Conservation (phyloP, 257 asterid species). For the Fraxinus americana region DNA sequence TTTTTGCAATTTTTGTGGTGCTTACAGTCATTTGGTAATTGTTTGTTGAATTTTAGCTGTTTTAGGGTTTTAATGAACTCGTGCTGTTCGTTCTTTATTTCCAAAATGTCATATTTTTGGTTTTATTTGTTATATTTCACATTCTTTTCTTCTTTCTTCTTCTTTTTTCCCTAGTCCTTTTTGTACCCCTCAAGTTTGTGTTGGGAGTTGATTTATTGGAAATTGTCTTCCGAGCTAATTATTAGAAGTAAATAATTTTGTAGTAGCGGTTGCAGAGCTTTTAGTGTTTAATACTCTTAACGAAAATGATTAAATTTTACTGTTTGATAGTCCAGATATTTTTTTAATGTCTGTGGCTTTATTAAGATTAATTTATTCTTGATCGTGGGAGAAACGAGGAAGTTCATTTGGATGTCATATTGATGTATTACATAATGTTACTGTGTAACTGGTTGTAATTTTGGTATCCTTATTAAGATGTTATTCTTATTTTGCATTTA, state of each 20-base stretch:
- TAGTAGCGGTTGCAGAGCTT: neutral
- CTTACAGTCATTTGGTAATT: neutral
- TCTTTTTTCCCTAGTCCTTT: too few species aligned
- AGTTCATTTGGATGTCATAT: neutral
- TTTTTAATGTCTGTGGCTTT: neutral
- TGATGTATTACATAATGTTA: neutral
- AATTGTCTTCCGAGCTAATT: neutral
- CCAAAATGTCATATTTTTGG: neutral
- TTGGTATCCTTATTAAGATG: neutral
- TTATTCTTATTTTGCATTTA: neutral
- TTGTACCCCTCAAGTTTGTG: neutral
- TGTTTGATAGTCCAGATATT: neutral
- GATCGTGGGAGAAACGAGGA: neutral
- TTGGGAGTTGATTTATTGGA: neutral
- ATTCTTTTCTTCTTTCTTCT: too few species aligned
- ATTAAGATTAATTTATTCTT: neutral
- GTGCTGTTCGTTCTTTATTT: neutral
- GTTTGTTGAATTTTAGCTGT: neutral
- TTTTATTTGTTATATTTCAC: too few species aligned
- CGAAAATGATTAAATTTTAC: too few species aligned
- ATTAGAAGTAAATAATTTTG: neutral
- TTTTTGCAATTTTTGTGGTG: neutral
- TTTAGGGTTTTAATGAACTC: neutral
- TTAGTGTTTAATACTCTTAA: neutral
- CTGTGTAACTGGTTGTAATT: neutral